A percentile compares a stretch with the other conserved stretches of the same genome.
Evolutionary conservation across 371 early-diverging fungal genomes (phyloP).

Genomic region (Synchytrium microbalum): DNA sequence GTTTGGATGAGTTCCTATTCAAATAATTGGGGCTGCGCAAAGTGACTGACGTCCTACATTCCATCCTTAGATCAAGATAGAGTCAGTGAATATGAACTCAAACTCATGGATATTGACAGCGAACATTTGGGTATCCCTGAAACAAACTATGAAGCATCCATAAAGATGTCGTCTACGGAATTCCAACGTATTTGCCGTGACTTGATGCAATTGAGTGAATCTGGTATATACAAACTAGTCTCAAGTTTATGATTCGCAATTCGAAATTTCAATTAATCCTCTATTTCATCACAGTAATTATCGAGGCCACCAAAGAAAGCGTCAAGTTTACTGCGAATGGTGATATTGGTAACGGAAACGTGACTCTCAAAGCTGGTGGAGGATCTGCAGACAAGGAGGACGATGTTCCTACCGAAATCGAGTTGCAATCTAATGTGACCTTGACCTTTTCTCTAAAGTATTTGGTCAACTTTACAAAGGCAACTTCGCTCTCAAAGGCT

Average conservation of each 20-base stretch:
- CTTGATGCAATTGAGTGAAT: slow-evolving; percentile 76
- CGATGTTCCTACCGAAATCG: slow-evolving; percentile 64
- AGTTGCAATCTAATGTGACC: slow-evolving; percentile 65
- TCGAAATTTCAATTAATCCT: slow-evolving; percentile 5
- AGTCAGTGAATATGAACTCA: slow-evolving; percentile 87
- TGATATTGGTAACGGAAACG: slow-evolving; percentile 80
- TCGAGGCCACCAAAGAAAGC: slow-evolving; percentile 88
- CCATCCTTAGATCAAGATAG: slow-evolving; percentile 62
- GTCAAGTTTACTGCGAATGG: slow-evolving; percentile 84
- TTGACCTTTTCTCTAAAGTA: slow-evolving; percentile 92
- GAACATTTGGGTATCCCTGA: slow-evolving; percentile 96
- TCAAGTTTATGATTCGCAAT: background rate
- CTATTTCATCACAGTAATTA: slow-evolving; percentile 47
- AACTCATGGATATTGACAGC: slow-evolving; percentile 94
- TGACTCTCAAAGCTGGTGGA: slow-evolving; percentile 66
- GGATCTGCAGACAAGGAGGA: slow-evolving; percentile 61
- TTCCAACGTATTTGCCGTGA: slow-evolving; percentile 92
- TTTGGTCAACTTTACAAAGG: slow-evolving; percentile 90
- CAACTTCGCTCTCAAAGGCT: slow-evolving; percentile 69
- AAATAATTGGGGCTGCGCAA: background rate
- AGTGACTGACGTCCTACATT: background rate
- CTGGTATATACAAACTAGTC: slow-evolving; percentile 39
- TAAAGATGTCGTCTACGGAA: slow-evolving; percentile 81
- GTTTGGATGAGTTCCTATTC: background rate
- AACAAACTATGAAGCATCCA: slow-evolving; percentile 81